Percentiles rank a stretch among this genome's conserved stretches.
Evolutionary conservation across 805 yeast genomes (phyloP).

Genomic region (Diddensiella santjacobensis): DNA sequence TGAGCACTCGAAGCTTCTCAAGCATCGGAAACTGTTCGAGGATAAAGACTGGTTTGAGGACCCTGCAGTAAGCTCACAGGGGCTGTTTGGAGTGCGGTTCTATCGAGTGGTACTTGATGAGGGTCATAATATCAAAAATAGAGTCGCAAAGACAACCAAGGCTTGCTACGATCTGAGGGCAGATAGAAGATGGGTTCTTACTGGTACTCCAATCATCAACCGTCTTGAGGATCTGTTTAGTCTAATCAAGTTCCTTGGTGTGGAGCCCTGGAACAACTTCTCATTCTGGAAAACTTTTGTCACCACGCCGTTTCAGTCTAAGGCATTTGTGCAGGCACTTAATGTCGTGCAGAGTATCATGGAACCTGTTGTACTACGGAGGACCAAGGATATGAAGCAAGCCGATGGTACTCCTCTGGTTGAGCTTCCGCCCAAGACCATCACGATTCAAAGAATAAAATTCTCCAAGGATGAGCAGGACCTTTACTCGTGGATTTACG

Average conservation of each 20-base stretch:
- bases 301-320: slow-evolving; percentile 76
- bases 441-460: slow-evolving; percentile 61
- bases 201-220: slow-evolving; percentile 93
- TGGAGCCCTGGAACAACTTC: slow-evolving; percentile 89
- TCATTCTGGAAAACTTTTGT: slow-evolving; percentile 85
- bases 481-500: slow-evolving; percentile 65
- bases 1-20: slow-evolving; percentile 55
- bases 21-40: slow-evolving; percentile 8
- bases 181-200: slow-evolving; percentile 73
- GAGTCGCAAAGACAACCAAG: slow-evolving; percentile 72
- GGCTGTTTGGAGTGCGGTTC: slow-evolving; percentile 68
- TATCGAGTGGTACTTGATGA: slow-evolving; percentile 81
- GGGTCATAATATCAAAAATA: slow-evolving; percentile 83
- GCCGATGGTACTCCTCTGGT: slow-evolving; percentile 70
- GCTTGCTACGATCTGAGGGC: slow-evolving; percentile 67
- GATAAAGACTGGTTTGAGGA: slow-evolving; percentile 17
- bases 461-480: slow-evolving; percentile 63
- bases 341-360: slow-evolving; percentile 80
- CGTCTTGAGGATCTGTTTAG: slow-evolving; percentile 83
- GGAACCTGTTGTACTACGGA: slow-evolving; percentile 75
- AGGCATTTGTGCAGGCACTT: slow-evolving; percentile 65
- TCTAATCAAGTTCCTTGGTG: slow-evolving; percentile 62
- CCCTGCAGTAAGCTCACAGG: slow-evolving; percentile 30
- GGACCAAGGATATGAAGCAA: slow-evolving; percentile 83
- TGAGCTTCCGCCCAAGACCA: slow-evolving; percentile 69